Percentiles rank a stretch among this genome's conserved stretches.
phyloP scores from a whole-genome alignment of 169 alveolate species.

The Plasmodium billcollinsi region DNA sequence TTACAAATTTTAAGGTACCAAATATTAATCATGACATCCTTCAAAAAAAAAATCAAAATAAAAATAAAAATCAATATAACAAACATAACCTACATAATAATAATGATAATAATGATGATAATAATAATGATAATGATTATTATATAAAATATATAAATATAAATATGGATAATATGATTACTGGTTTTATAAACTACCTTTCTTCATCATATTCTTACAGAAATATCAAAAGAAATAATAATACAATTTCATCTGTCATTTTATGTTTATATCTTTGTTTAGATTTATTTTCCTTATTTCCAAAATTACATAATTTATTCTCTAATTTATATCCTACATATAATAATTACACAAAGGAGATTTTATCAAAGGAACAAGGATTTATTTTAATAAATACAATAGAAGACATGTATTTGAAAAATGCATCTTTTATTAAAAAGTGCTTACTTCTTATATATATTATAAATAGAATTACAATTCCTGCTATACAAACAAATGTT shows the following conservation, averaged over 20 bases:
- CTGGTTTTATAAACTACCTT: conserved; percentile 41
- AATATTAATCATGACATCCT: neutral
- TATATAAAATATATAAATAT: no score
- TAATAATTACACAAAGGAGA: neutral
- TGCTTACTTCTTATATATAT: conserved; percentile 20
- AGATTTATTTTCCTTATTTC: conserved; percentile 7
- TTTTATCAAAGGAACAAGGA: conserved; percentile 4
- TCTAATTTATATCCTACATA: no score
- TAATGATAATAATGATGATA: no score
- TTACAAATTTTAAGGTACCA: neutral
- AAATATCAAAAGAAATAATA: conserved; percentile 10
- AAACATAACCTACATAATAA: no score
- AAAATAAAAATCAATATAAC: no score
- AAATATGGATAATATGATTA: conserved; percentile 26
- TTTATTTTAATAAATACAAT: no score
- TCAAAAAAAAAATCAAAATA: conserved; percentile 2
- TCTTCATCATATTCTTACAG: conserved; percentile 39
- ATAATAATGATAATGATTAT: no score
- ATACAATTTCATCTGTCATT: neutral
- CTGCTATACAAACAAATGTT: neutral
- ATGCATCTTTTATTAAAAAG: conserved; percentile 35
- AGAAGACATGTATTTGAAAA: conserved; percentile 10
- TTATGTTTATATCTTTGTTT: conserved; percentile 27
- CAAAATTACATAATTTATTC: no score
- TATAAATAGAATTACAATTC: conserved; percentile 29